phyloP scores from a whole-genome alignment of 306 rosid genomes.

The Aeschynomene evenia region DNA sequence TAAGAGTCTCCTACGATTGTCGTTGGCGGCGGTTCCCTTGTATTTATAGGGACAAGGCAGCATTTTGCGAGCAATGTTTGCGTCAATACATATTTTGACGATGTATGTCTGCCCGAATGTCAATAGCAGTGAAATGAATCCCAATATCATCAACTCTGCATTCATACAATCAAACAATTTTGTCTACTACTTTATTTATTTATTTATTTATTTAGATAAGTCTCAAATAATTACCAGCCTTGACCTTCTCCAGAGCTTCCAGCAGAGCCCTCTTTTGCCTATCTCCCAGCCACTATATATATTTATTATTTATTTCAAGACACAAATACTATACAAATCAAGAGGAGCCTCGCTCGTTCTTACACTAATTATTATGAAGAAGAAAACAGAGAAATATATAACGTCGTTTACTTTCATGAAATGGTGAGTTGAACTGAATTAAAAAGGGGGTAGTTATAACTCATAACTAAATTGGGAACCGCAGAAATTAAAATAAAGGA shows the following conservation, averaged over 20 bases:
- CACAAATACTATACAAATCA: neutral
- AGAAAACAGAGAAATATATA: no score
- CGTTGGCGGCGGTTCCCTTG: no score
- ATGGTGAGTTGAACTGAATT: neutral
- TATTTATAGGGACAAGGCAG: constrained; percentile 58
- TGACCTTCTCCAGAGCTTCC: constrained; percentile 88
- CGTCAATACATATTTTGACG: constrained; percentile 69
- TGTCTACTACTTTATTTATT: no score
- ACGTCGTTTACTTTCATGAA: neutral
- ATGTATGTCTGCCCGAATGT: constrained; percentile 85
- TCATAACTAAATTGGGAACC: constrained; percentile 16
- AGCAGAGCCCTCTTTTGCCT: constrained; percentile 63
- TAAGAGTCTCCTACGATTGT: constrained; percentile 63
- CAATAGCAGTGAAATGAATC: constrained; percentile 84
- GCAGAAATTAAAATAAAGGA: neutral
- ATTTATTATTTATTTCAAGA: neutral
- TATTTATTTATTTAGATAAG: constrained; percentile 5
- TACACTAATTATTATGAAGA: no score
- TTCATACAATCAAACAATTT: no score
- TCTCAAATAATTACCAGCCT: constrained; percentile 84
- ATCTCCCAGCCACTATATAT: constrained; percentile 33
- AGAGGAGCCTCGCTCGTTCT: no score
- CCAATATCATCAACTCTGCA: constrained; percentile 97
- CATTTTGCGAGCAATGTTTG: constrained; percentile 50
- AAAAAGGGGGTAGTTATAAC: neutral